Conservation (phyloP, 2,329 filamentous ascomycete genomes). For the Exophiala calicioides region DNA sequence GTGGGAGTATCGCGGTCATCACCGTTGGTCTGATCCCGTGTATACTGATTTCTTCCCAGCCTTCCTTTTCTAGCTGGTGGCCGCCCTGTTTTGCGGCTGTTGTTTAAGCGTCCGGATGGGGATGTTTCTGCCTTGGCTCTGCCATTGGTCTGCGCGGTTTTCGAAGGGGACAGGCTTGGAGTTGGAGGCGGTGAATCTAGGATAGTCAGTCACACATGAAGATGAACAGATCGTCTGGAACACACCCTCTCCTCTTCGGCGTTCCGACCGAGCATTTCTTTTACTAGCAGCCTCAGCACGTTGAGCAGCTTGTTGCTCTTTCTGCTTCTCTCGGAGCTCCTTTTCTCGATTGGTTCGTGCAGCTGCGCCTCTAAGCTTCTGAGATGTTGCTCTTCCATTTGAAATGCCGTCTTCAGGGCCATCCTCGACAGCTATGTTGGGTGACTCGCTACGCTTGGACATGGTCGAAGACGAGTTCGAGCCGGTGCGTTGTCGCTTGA, state of each 20-base stretch:
- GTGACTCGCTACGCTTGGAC: constrained; percentile 49
- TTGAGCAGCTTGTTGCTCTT: constrained; percentile 70
- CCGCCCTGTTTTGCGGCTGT: constrained; percentile 64
- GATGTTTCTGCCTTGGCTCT: constrained; percentile 46
- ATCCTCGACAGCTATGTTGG: constrained; percentile 63
- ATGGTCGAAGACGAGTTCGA: constrained; percentile 69
- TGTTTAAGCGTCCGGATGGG: constrained; percentile 43
- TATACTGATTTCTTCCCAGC: constrained; percentile 77
- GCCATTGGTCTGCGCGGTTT: constrained; percentile 42
- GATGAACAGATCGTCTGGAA: not conserved
- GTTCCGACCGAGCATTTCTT: constrained; percentile 77
- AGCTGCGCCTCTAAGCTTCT: constrained; percentile 58
- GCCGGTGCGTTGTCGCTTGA: constrained; percentile 81
- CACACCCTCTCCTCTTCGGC: constrained; percentile 77
- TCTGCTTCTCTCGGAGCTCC: constrained; percentile 50
- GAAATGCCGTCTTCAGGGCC: constrained; percentile 36
- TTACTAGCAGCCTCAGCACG: constrained; percentile 74
- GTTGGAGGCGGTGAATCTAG: constrained; percentile 73
- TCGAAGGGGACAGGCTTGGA: constrained; percentile 56
- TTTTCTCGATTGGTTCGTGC: constrained; percentile 57
- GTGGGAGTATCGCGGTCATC: constrained; percentile 44
- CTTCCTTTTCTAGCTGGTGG: constrained; percentile 68
- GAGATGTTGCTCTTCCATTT: constrained; percentile 45
- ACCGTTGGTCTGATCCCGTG: constrained; percentile 68
- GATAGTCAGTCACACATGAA: constrained; percentile 6